phyloP scores from a whole-genome alignment of 176 grass and related monocot species.

The Coix lacrymajobi region DNA sequence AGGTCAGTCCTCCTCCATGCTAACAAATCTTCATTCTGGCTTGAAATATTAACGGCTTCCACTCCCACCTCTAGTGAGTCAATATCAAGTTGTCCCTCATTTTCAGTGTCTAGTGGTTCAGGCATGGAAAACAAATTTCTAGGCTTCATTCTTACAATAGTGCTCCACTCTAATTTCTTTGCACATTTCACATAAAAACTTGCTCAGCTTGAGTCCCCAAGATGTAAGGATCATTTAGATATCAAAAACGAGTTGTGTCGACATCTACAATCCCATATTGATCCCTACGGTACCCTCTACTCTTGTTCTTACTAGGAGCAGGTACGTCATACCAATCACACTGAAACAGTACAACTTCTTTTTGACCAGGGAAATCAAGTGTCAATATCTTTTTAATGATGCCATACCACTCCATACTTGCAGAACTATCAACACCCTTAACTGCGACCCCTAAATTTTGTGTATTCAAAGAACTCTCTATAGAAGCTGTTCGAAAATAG shows the following conservation, averaged over 20 bases:
- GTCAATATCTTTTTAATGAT: neutral
- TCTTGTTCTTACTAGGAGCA: neutral
- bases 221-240: neutral
- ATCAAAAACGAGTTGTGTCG: neutral
- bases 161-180: neutral
- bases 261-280: neutral
- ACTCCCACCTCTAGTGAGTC: neutral
- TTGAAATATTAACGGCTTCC: neutral
- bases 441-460: neutral
- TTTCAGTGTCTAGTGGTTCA: neutral
- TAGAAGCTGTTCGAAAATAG: neutral
- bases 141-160: neutral
- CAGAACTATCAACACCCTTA: neutral
- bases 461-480: neutral
- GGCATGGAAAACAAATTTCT: neutral
- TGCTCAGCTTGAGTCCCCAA: neutral
- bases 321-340: neutral
- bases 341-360: neutral
- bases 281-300: neutral
- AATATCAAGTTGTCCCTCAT: neutral
- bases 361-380: neutral
- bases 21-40: no score
- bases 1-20: no score
- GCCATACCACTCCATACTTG: slow-evolving; percentile 9
- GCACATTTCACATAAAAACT: neutral